phyloP scores from a whole-genome alignment of 2,329 filamentous ascomycete species.

The Penicillium sp. region DNA sequence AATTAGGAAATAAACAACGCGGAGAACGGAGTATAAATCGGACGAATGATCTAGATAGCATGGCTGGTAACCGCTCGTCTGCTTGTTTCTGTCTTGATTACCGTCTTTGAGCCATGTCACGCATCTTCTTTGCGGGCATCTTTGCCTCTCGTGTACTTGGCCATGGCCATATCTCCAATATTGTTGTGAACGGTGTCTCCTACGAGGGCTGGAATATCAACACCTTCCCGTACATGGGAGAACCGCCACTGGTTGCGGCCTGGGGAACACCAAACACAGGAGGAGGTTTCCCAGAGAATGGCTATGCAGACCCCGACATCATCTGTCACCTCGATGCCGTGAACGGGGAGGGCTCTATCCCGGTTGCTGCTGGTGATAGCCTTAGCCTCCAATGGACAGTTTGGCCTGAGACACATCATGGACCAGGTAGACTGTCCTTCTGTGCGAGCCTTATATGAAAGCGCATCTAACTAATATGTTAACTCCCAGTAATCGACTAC shows the following conservation, averaged over 20 bases:
- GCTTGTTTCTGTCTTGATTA: background rate
- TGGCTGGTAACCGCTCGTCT: background rate
- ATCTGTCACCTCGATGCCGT: constrained; percentile 65
- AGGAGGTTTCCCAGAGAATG: constrained; percentile 54
- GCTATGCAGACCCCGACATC: constrained; percentile 53
- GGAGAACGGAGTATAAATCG: background rate
- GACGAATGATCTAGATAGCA: background rate
- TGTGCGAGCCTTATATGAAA: background rate
- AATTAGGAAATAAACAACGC: constrained; percentile 5
- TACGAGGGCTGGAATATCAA: constrained; percentile 35
- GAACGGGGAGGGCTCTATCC: constrained; percentile 54
- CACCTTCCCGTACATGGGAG: constrained; percentile 34
- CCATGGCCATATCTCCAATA: constrained; percentile 25
- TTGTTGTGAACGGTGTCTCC: constrained; percentile 27
- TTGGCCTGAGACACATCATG: constrained; percentile 68
- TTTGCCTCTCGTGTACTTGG: constrained; percentile 3
- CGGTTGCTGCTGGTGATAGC: constrained; percentile 61
- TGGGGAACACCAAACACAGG: constrained; percentile 59
- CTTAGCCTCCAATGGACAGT: constrained; percentile 64
- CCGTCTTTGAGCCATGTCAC: constrained; percentile 8
- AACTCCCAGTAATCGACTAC: constrained; percentile 58
- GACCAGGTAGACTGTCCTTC: constrained; percentile 42
- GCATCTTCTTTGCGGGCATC: constrained; percentile 4
- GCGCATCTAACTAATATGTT: background rate
- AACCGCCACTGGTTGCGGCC: constrained; percentile 50